phyloP scores from a whole-genome alignment of 83 land plant genomes.

The Diphasiastrum complanatum region DNA sequence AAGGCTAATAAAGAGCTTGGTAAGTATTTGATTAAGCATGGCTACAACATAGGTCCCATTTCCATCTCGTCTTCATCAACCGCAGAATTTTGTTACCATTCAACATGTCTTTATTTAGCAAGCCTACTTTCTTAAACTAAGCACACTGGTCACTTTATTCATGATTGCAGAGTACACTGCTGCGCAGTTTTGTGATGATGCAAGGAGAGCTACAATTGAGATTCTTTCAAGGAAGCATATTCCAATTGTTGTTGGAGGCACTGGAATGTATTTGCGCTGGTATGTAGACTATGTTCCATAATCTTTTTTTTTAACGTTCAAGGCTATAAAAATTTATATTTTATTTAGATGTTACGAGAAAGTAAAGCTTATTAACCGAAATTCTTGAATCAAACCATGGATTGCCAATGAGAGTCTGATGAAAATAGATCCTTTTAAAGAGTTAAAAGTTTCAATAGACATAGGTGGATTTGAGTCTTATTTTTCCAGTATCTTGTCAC shows the following conservation, averaged over 20 bases:
- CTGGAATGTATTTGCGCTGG: slow-evolving; percentile 91
- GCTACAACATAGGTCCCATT: no score
- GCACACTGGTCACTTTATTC: neutral
- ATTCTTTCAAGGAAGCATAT: slow-evolving; percentile 54
- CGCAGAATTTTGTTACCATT: no score
- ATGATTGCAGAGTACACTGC: slow-evolving; percentile 71
- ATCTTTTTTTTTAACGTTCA: neutral
- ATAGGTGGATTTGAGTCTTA: no score
- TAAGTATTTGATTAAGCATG: no score
- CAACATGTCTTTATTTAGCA: no score
- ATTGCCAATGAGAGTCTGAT: no score
- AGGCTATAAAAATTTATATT: neutral
- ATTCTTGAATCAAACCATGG: no score
- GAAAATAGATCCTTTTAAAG: no score
- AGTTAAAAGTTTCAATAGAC: no score
- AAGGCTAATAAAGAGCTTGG: no score
- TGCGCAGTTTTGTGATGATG: slow-evolving; percentile 69
- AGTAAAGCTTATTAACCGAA: neutral
- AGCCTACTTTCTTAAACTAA: neutral
- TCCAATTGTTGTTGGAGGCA: slow-evolving; percentile 87
- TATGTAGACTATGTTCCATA: slow-evolving; percentile 25
- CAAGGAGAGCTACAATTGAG: slow-evolving; percentile 56
- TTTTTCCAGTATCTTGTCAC: no score
- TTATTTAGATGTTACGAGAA: neutral
- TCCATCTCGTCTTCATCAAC: no score